Base-by-base conservation (phyloP, 257 asterid species). In the Buddleja alternifolia region DNA sequence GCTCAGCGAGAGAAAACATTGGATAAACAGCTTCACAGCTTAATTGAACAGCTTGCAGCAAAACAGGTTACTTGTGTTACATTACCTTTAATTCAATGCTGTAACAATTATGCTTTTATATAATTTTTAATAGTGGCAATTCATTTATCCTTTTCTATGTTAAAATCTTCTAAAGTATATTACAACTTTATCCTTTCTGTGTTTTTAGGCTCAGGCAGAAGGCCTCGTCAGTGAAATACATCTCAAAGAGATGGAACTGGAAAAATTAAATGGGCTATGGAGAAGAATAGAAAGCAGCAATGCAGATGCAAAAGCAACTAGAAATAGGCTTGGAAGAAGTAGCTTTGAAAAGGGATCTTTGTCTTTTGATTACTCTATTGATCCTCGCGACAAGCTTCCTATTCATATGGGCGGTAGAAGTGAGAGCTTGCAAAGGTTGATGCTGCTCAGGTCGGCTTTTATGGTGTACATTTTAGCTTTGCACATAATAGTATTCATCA, bases 11-110 rank as follows among this genome's bases (percentile, higher is more conserved):
- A 94, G 80, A 91, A 90, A 60, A 67, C 85, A 62, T 70, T 91
- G 85, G 97, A 94, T 83, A 91, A 81, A 73, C 99, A 94, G 80
- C 97, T 91, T 71, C 99, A 89, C 76, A 82, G 95, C 87, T 86
- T 86, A 74, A 84, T 91, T 23, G 99, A 91, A 83, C 96, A 94
- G 70, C 95, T 94, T 44, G 96, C 91, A 54, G 78, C 77, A 39
- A 94, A 94, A 60, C 97, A 91, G 96, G 99, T 91, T 19, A 56
- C 36, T 16, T 47, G 66, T 66, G 0, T 50, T 36, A 24, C 9
- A n/a, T 41, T 51, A 3, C 21, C 25, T 19, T 51, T 34, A 57
- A 21, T 17, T 47, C 29, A 37, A 37, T 54, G 12, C 40, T 47
- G n/a, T 40, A 9, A 73, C 40, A 16, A 14, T 11, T 65, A 4